Evolutionary conservation across 192 early-diverging fungal species (phyloP), one percentile per base, ranked within the genome.

Genomic region (Gamsiella multidivaricata): DNA sequence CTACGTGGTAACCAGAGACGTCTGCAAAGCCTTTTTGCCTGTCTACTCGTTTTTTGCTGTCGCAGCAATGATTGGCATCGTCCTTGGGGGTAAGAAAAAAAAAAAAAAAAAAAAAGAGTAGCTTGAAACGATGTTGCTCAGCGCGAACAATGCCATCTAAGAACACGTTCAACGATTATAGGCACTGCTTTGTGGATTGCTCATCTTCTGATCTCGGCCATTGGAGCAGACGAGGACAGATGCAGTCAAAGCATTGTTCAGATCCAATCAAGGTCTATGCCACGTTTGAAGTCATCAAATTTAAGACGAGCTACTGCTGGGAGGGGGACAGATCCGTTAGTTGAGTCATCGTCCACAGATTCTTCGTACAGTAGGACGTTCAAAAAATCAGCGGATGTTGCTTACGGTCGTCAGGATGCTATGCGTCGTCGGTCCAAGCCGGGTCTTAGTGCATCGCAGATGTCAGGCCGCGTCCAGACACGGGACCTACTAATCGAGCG

Each of bases 21-120:
- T 78, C 23, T 78, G 60, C 47, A 63, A 64, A 12, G 65, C 74
- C 2, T 67, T 78, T 15, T 26, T 78, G 46, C 74, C 74, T 8
- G 65, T 78, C 7, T 78, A 78, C 18, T 69, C 74, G 3, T 78
- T 78, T 47, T 78, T 78, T 37, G 36, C 65, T 5, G 34, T 69
- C 6, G 74, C 74, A 0, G 74, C 74, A 20, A 32, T 78, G 33
- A 64, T 78, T 37, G 74, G 74, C 8, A 43, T 78, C 32, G 41
- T 69, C 18, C 39, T 78, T 26, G 74, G 74, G 43, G 74, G 74
- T 78, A 69, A 46, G 42, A 39, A 56, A 20, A 33, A n/a, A n/a
- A n/a, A n/a, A n/a, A n/a, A n/a, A n/a, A n/a, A n/a, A n/a, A n/a
- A n/a, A n/a, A n/a, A n/a, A n/a, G n/a, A n/a, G n/a, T n/a, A n/a